A percentile compares a stretch with the other conserved stretches of the same genome.
Evolutionary conservation across 208 protist genomes (phyloP).

Genomic region (Balamuthia mandrillaris): DNA sequence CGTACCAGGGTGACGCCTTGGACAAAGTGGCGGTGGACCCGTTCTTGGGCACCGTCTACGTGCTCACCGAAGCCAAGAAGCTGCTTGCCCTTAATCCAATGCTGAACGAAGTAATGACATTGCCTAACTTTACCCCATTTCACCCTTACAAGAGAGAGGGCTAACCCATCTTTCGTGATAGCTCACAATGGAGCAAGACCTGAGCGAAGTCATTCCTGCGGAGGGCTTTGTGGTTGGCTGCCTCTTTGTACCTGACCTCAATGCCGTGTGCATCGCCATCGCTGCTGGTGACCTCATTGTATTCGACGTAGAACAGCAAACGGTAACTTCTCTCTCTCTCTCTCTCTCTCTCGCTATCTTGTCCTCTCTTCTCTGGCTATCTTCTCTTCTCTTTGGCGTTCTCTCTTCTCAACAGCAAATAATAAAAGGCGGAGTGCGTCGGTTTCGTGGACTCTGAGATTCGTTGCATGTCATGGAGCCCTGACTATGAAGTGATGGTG

Average conservation of each 20-base stretch:
- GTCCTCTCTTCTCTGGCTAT: no score
- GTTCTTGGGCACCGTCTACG: neutral
- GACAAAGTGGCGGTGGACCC: neutral
- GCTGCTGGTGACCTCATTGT: constrained; percentile 2
- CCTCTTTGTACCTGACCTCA: constrained; percentile 4
- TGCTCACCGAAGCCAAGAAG: neutral
- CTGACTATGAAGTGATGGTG: constrained; percentile 52
- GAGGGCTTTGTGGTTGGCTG: neutral
- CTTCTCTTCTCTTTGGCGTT: neutral
- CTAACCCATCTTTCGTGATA: neutral
- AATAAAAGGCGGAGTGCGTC: constrained; percentile 50
- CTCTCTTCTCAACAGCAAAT: neutral
- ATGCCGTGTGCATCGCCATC: neutral
- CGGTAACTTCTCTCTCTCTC: no score
- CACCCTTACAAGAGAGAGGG: neutral
- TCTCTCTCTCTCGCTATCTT: no score
- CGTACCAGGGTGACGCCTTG: no score
- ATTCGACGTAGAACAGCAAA: constrained; percentile 4
- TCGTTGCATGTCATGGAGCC: constrained; percentile 50
- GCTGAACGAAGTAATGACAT: neutral
- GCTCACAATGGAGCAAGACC: neutral
- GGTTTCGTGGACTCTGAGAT: constrained; percentile 54
- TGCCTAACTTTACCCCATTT: neutral
- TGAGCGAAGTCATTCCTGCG: neutral
- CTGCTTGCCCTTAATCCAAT: neutral